phyloP scores from a whole-genome alignment of 345 rosid species.

The Zanthoxylum bungeanum region DNA sequence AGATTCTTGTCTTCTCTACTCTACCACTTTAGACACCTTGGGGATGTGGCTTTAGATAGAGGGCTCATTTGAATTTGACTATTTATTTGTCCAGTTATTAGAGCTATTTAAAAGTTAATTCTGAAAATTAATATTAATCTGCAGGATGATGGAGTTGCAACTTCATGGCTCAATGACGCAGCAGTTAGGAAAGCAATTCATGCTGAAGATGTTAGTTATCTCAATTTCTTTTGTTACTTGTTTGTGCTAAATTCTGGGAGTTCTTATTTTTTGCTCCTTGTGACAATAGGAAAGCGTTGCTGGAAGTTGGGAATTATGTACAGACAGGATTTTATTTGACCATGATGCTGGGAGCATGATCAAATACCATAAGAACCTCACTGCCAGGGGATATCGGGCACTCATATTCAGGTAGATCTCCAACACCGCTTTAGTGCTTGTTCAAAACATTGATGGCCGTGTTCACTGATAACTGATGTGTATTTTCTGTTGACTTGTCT shows the following conservation, averaged over 20 bases:
- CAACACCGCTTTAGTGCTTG: not conserved
- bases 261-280: slow-evolving; percentile 1
- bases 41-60: not conserved
- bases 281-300: slow-evolving; percentile 36
- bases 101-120: not conserved
- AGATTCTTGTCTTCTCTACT: not conserved
- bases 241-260: not conserved
- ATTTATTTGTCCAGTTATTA: not conserved
- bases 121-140: slow-evolving; percentile 4
- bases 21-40: not conserved
- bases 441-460: not conserved
- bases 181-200: slow-evolving; percentile 71
- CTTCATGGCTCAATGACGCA: slow-evolving; percentile 63
- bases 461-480: not conserved
- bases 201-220: slow-evolving; percentile 50
- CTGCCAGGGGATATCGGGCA: slow-evolving; percentile 62
- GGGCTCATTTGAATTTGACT: not conserved
- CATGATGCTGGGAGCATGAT: slow-evolving; percentile 86
- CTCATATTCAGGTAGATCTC: slow-evolving; percentile 70
- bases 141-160: slow-evolving; percentile 81
- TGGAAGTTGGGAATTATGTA: slow-evolving; percentile 54
- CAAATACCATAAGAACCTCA: slow-evolving; percentile 74
- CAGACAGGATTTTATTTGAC: slow-evolving; percentile 30
- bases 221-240: not conserved
- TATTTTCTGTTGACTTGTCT: not conserved